These are phyloP conservation scores for Scheffersomyces spartinae DNA, from an alignment of 805 yeast genomes.

Conservation along the genomic window DNA sequence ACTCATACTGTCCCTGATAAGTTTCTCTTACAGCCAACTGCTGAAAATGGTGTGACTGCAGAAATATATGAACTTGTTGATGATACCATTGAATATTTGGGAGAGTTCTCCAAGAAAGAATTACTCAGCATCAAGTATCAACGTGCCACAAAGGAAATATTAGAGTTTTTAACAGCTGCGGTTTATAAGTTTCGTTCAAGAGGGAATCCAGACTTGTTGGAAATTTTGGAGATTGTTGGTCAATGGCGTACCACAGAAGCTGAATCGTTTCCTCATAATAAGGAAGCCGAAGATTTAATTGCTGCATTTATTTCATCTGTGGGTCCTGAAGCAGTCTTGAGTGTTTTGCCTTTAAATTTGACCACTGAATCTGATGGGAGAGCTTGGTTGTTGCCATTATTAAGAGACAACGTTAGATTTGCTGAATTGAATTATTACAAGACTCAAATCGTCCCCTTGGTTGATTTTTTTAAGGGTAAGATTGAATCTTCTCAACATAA, in stretches of 20 bases:
- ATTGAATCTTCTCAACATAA: constrained; percentile 31
- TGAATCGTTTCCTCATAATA: constrained; percentile 52
- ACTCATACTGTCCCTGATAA: constrained; percentile 54
- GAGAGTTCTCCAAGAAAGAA: constrained; percentile 41
- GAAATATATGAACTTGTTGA: constrained; percentile 47
- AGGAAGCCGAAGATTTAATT: constrained; percentile 71
- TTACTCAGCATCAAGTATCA: constrained; percentile 65
- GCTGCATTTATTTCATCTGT: constrained; percentile 66
- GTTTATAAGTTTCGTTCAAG: constrained; percentile 54
- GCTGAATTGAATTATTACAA: constrained; percentile 59
- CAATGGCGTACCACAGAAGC: constrained; percentile 75
- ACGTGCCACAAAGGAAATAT: constrained; percentile 61
- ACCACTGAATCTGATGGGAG: constrained; percentile 57
- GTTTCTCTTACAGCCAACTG: constrained; percentile 41
- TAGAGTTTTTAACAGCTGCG: constrained; percentile 54
- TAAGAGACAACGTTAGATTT: constrained; percentile 74
- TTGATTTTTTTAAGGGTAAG: constrained; percentile 40
- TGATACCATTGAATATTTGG: constrained; percentile 37
- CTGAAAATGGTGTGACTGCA: constrained; percentile 24
- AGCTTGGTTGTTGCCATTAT: constrained; percentile 88
- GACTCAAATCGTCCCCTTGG: constrained; percentile 54
- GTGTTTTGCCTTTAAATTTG: constrained; percentile 70
- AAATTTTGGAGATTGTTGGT: constrained; percentile 63
- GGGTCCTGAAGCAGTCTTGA: constrained; percentile 79
- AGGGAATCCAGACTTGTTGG: constrained; percentile 59